These are phyloP conservation scores for Dactylellina leptospora DNA, from an alignment of 2,329 filamentous ascomycete species.

Conservation along the genomic window DNA sequence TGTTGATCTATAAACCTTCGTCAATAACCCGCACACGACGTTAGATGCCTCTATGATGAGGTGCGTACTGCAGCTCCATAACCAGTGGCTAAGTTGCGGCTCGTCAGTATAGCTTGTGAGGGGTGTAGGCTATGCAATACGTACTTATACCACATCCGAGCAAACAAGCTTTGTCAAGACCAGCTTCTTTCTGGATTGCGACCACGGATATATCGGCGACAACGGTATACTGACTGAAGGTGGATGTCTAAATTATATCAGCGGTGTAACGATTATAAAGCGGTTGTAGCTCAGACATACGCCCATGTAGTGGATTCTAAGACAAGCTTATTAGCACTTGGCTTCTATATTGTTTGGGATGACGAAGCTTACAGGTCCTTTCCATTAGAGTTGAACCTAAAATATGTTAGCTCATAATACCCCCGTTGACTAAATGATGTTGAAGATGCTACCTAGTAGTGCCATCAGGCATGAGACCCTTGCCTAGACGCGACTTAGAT, in stretches of 20 bases:
- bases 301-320: constrained; percentile 96
- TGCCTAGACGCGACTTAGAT: constrained; percentile 23
- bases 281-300: constrained; percentile 11
- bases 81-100: constrained; percentile 71
- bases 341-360: background rate
- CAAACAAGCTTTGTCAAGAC: constrained; percentile 95
- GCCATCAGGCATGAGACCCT: constrained; percentile 93
- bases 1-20: constrained; percentile 66
- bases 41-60: background rate
- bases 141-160: constrained; percentile 90
- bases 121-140: background rate
- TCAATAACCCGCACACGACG: background rate
- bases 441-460: constrained; percentile 71
- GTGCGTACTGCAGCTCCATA: constrained; percentile 82
- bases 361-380: constrained; percentile 30
- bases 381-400: constrained; percentile 24
- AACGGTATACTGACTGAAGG: constrained; percentile 98
- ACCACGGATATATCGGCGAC: constrained; percentile 98
- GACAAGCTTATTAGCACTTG: constrained; percentile 64
- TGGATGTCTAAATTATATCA: constrained; percentile 70
- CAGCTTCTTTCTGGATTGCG: constrained; percentile 85
- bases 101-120: background rate
- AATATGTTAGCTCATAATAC: no score
- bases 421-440: no score
- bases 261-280: background rate